A percentile compares a stretch with the other conserved stretches of the same genome.
These are phyloP conservation scores for Serendipita sp. DNA, from an alignment of 768 basidiomycete species.

Conservation along the genomic window DNA sequence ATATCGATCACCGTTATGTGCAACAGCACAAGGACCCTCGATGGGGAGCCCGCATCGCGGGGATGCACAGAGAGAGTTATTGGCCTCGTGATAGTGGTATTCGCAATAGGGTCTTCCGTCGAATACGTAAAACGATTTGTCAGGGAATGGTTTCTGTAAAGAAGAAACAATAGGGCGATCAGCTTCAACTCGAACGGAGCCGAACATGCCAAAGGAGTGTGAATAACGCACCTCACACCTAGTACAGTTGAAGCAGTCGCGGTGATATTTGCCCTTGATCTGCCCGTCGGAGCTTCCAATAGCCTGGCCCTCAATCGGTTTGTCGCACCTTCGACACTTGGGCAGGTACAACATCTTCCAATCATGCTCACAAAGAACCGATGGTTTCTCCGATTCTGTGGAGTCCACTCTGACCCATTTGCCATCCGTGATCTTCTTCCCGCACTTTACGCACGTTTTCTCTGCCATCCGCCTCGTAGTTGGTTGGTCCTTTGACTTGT, in stretches of 20 bases:
- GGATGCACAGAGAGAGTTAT: slow-evolving; percentile 74
- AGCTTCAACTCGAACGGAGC: not conserved
- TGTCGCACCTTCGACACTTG: slow-evolving; percentile 80
- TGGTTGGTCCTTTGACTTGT: not conserved
- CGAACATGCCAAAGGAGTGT: not conserved
- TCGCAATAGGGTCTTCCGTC: slow-evolving; percentile 83
- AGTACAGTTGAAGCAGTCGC: slow-evolving; percentile 78
- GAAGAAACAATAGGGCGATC: slow-evolving; percentile 4
- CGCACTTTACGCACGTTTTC: slow-evolving; percentile 49
- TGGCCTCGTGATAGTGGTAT: slow-evolving; percentile 85
- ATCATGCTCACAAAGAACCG: slow-evolving; percentile 71
- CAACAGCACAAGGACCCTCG: slow-evolving; percentile 84
- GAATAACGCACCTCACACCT: slow-evolving; percentile 48
- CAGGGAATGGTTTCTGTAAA: slow-evolving; percentile 69
- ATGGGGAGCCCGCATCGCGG: slow-evolving; percentile 71
- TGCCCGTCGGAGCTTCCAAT: slow-evolving; percentile 87
- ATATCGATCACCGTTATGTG: slow-evolving; percentile 62
- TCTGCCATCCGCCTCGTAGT: slow-evolving; percentile 9
- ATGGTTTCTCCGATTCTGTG: slow-evolving; percentile 26
- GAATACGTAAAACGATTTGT: slow-evolving; percentile 81
- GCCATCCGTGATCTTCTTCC: slow-evolving; percentile 54
- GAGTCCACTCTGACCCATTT: slow-evolving; percentile 63
- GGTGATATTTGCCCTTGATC: slow-evolving; percentile 89
- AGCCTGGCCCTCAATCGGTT: slow-evolving; percentile 80
- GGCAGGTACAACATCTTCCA: slow-evolving; percentile 97